These are phyloP conservation scores for Prunella vulgaris DNA, from an alignment of 257 asterid species.

Conservation along the genomic window DNA sequence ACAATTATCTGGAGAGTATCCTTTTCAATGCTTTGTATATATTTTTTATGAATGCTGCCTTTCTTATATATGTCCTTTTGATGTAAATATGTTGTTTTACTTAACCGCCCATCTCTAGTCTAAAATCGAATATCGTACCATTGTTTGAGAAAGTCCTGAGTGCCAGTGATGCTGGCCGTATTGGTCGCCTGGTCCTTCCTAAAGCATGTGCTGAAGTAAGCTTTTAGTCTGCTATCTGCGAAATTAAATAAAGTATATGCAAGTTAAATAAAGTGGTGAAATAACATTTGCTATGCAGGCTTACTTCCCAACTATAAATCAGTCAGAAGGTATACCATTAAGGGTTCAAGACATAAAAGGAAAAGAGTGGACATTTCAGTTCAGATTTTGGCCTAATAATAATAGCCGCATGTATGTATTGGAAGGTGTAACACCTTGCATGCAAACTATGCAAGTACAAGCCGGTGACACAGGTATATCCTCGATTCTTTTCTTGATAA, in stretches of 20 bases:
- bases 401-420: slow-evolving; percentile 98
- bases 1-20: slow-evolving; percentile 96
- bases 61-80: neutral
- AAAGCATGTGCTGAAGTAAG: slow-evolving; percentile 99
- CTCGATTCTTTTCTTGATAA: neutral
- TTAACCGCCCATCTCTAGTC: slow-evolving; percentile 52
- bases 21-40: neutral
- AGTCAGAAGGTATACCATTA: slow-evolving; percentile 90
- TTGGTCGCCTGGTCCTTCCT: slow-evolving; percentile 95
- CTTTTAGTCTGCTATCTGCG: slow-evolving; percentile 13
- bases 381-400: slow-evolving; percentile 97
- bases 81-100: slow-evolving; percentile 19
- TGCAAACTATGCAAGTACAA: slow-evolving; percentile 91
- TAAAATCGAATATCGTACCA: slow-evolving; percentile 71
- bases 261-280: too few relatives aligned
- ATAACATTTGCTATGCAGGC: slow-evolving; percentile 46
- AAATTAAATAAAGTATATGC: too few relatives aligned
- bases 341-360: slow-evolving; percentile 91
- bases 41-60: neutral
- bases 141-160: slow-evolving; percentile 91
- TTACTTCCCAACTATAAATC: slow-evolving; percentile 80
- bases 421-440: slow-evolving; percentile 99
- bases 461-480: slow-evolving; percentile 94
- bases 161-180: slow-evolving; percentile 98
- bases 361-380: slow-evolving; percentile 94